Base-by-base conservation (phyloP, 179 eudicot genomes). In the Beta corolliflora region DNA sequence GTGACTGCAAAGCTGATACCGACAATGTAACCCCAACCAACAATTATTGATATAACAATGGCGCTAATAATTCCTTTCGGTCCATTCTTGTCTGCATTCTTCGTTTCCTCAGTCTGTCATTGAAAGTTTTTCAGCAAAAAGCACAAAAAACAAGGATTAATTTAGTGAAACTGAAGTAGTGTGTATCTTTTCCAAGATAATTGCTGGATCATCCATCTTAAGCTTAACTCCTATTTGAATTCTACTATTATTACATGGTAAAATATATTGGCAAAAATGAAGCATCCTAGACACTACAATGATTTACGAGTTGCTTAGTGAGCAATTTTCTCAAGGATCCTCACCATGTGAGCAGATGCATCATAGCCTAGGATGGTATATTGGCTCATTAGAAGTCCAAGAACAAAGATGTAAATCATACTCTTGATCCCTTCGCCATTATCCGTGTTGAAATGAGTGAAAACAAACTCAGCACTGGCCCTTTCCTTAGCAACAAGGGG, bases 341-440 rank as follows among this genome's bases (percentile, higher is more conserved):
- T 71, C 71, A 95, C 97, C 99, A 95, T 92, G 78, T 94, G 97
- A 61, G 95, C 98, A 83, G 99, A 94, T 75, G 98, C 99, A 81
- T 95, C 99, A 59, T 92, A 95, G 25, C 99, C 99, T 3, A 93
- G 81, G 71, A 95, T 83, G 0, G 98, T 94, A 83, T 95, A 95
- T 82, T 95, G 98, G 87, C 97, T 95, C 98, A 93, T 93, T 31
- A 95, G 84, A 78, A 95, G 97, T 74, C 99, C 98, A 59, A 95
- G 89, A 75, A 89, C 85, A 86, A 95, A 95, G 77, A 94, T 95
- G 83, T 95, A 95, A 41, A 87, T 29, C 83, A 81, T 80, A 81
- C 86, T 90, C 77, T 80, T 76, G 82, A 95, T 90, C 55, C 97
- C 98, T 0, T 86, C 91, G 1, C 86, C 90, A 82, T 91, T 94